Conservation (phyloP, 352 stramenopile species). For the Phytophthora hybrid region DNA sequence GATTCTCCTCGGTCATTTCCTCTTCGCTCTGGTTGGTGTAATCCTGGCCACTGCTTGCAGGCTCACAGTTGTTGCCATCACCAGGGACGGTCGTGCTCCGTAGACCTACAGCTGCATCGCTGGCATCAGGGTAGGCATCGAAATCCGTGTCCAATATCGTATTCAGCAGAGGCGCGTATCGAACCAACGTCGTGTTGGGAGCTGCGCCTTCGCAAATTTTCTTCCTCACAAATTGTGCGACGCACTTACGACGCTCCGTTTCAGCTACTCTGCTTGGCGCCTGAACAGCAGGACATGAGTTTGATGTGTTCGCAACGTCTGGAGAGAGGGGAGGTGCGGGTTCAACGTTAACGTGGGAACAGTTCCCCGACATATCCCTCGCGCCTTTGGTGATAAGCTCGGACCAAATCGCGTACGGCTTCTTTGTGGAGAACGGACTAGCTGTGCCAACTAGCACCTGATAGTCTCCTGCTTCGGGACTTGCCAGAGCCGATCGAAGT, state of each 20-base stretch:
- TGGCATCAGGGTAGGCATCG: slow-evolving; percentile 51
- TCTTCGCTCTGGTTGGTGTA: slow-evolving; percentile 42
- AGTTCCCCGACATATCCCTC: slow-evolving; percentile 34
- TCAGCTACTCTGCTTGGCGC: slow-evolving; percentile 36
- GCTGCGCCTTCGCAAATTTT: slow-evolving; percentile 73
- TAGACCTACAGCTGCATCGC: slow-evolving; percentile 12
- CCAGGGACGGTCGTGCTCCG: not conserved
- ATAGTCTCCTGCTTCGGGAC: slow-evolving; percentile 56
- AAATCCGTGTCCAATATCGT: slow-evolving; percentile 78
- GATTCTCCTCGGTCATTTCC: slow-evolving; percentile 23
- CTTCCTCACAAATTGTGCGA: slow-evolving; percentile 66
- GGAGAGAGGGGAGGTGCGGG: slow-evolving; percentile 36
- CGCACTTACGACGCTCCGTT: slow-evolving; percentile 51
- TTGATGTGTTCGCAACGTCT: slow-evolving; percentile 19
- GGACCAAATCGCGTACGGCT: slow-evolving; percentile 84
- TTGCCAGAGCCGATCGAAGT: slow-evolving; percentile 66
- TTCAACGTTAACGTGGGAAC: not conserved
- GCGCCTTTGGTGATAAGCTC: slow-evolving; percentile 80
- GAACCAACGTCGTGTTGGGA: slow-evolving; percentile 74
- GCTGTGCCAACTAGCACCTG: slow-evolving; percentile 76
- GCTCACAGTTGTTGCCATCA: slow-evolving; percentile 8
- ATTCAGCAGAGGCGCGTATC: slow-evolving; percentile 69
- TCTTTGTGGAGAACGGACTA: slow-evolving; percentile 77
- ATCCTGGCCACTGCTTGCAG: not conserved
- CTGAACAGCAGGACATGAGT: slow-evolving; percentile 16